These are phyloP conservation scores for Elsinoe perseae DNA, from an alignment of 2,329 filamentous ascomycete species.

Conservation along the genomic window DNA sequence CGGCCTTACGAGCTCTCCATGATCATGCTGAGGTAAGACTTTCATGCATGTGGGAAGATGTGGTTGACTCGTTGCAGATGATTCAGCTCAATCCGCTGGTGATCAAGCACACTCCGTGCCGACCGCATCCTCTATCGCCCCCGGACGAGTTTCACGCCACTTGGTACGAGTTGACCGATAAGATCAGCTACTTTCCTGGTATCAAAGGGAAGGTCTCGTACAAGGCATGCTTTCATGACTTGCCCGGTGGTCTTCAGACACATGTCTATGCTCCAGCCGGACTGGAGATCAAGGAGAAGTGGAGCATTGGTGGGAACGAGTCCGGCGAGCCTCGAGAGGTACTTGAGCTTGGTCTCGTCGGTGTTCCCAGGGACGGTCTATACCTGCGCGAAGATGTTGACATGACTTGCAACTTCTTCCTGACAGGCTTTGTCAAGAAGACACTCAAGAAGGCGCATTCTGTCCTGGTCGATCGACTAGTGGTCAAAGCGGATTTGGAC, in stretches of 20 bases:
- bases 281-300: conserved; percentile 69
- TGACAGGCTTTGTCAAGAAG: conserved; percentile 71
- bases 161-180: conserved; percentile 77
- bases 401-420: conserved; percentile 69
- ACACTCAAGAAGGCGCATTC: conserved; percentile 71
- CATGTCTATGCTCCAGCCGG: conserved; percentile 78
- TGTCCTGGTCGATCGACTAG: conserved; percentile 52
- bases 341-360: conserved; percentile 49
- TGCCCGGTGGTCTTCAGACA: conserved; percentile 65
- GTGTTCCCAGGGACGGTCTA: conserved; percentile 60
- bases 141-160: conserved; percentile 62
- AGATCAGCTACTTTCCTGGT: conserved; percentile 65
- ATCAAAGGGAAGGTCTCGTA: conserved; percentile 64
- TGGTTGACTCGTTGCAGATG: conserved; percentile 47
- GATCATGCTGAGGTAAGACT: conserved; percentile 49
- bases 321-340: conserved; percentile 61
- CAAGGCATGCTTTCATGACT: conserved; percentile 71
- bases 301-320: conserved; percentile 64
- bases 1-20: conserved; percentile 68
- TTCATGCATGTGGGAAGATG: background rate
- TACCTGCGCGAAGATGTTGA: conserved; percentile 82
- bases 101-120: conserved; percentile 60
- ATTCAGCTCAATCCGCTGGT: conserved; percentile 83
- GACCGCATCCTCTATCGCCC: conserved; percentile 57
- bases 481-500: conserved; percentile 19